Percentiles rank a stretch among this genome's conserved stretches.
Evolutionary conservation across 1,139 yeast species (phyloP).

Genomic region (Diutina rugosa): DNA sequence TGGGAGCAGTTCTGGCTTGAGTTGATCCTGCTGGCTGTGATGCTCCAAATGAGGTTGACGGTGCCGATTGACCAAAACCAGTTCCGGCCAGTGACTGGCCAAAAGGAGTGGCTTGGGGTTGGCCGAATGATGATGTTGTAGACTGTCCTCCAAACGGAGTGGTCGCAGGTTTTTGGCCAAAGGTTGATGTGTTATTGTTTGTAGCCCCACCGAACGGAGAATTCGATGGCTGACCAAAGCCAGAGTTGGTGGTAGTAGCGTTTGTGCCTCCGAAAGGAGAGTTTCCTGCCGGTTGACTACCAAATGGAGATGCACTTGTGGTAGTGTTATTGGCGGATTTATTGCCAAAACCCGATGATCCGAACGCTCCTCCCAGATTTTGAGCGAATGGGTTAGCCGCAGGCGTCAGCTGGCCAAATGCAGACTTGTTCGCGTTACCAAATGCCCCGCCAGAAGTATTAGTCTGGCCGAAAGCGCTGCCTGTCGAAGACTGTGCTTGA

Average conservation of each 20-base stretch:
- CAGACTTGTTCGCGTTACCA: constrained; percentile 4
- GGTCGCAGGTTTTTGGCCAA: too few relatives aligned
- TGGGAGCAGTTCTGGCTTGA: neutral
- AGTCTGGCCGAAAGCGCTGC: constrained; percentile 6
- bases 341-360: constrained; percentile 5
- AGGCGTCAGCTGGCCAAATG: constrained; percentile 1
- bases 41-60: neutral
- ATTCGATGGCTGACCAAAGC: neutral
- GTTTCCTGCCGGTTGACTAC: constrained; percentile 4
- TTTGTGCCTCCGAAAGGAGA: neutral
- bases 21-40: neutral
- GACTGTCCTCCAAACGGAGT: too few relatives aligned
- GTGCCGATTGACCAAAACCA: neutral
- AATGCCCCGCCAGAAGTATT: constrained; percentile 6
- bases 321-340: neutral
- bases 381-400: constrained; percentile 6
- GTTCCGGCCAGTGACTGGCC: neutral
- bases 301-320: constrained; percentile 8
- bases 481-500: neutral
- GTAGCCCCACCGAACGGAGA: neutral
- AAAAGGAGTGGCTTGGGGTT: neutral
- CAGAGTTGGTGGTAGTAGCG: neutral
- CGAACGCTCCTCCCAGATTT: neutral
- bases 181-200: too few relatives aligned
- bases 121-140: neutral